Conservation (phyloP, 2,329 filamentous ascomycete genomes). For the Didymella keratinophila region DNA sequence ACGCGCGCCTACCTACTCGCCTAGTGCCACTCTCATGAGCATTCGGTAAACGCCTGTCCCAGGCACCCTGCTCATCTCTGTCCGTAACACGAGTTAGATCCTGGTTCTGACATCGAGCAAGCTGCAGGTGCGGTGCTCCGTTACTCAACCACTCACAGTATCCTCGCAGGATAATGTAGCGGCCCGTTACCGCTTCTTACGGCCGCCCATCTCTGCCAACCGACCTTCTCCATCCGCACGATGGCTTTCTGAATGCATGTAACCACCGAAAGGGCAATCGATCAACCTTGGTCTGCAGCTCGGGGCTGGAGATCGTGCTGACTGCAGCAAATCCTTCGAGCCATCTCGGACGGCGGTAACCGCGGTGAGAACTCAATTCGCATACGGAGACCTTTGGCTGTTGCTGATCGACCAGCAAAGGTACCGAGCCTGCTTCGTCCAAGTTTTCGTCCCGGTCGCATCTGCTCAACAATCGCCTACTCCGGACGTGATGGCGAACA, state of each 20-base stretch:
- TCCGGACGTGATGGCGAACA: background rate
- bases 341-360: background rate
- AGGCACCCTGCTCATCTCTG: too few species aligned
- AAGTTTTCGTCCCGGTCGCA: background rate
- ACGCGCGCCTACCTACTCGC: too few species aligned
- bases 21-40: too few species aligned
- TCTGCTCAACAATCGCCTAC: background rate
- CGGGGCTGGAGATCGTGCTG: background rate
- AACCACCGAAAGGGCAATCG: background rate
- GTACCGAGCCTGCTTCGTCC: background rate
- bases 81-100: too few species aligned
- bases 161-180: background rate
- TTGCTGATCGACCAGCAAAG: background rate
- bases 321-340: background rate
- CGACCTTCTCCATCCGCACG: background rate
- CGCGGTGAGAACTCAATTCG: background rate
- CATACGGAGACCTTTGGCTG: background rate
- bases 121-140: too few species aligned
- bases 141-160: background rate
- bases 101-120: too few species aligned
- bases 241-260: background rate
- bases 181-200: background rate
- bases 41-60: too few species aligned
- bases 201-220: background rate
- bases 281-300: background rate